phyloP scores from a whole-genome alignment of 495 filamentous ascomycete genomes.

The Penicillium coffeae region DNA sequence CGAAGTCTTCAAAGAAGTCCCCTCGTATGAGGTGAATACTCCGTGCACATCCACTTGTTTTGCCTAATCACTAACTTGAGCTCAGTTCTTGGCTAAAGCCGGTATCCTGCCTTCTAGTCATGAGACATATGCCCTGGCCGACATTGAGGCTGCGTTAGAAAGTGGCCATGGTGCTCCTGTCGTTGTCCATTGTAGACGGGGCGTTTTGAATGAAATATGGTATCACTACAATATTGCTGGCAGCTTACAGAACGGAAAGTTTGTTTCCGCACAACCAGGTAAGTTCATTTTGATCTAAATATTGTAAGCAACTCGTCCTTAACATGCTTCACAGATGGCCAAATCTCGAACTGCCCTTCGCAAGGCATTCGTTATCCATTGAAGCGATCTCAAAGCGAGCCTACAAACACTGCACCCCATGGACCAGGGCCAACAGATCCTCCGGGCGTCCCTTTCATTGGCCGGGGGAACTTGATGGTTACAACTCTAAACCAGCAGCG shows the following conservation, averaged over 20 bases:
- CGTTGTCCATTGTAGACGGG: constrained; percentile 60
- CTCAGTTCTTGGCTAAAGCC: constrained; percentile 37
- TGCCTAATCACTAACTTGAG: not conserved
- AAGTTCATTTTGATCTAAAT: constrained; percentile 7
- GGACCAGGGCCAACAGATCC: constrained; percentile 35
- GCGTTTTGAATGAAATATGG: constrained; percentile 72
- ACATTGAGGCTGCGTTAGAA: constrained; percentile 63
- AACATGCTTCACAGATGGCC: constrained; percentile 46
- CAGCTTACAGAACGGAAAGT: constrained; percentile 69
- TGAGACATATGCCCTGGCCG: constrained; percentile 53
- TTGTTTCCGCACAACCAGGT: constrained; percentile 62
- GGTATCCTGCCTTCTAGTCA: constrained; percentile 46
- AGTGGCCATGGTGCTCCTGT: constrained; percentile 61
- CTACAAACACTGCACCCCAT: constrained; percentile 33
- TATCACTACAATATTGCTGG: constrained; percentile 81
- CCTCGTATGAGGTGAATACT: constrained; percentile 39
- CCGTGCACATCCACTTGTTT: not conserved
- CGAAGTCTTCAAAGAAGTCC: constrained; percentile 43
- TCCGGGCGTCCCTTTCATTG: constrained; percentile 46
- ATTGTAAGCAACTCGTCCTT: too few relatives aligned
- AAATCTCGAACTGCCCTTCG: constrained; percentile 58
- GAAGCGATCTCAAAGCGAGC: constrained; percentile 44
- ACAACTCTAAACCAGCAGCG: constrained; percentile 43
- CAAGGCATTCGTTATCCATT: constrained; percentile 63
- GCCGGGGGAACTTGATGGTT: constrained; percentile 59